Evolutionary conservation across 495 filamentous ascomycete species (phyloP).

Genomic region (Podospora comata): DNA sequence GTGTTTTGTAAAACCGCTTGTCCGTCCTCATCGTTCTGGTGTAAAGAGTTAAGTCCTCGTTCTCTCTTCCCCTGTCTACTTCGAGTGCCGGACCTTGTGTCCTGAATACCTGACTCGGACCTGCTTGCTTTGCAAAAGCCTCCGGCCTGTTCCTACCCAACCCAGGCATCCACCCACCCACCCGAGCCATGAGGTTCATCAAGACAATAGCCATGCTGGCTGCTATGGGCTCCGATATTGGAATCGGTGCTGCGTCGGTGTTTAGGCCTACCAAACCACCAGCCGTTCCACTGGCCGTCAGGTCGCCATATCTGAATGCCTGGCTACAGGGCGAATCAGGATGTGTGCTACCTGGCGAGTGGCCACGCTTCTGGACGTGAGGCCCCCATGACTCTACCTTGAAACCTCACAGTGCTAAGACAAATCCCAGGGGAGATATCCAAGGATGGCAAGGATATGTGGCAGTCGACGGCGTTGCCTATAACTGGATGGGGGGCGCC

Average conservation of each 20-base stretch:
- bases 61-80: background rate
- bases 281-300: constrained; percentile 29
- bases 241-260: constrained; percentile 13
- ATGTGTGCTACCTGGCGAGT: constrained; percentile 26
- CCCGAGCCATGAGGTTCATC: constrained; percentile 12
- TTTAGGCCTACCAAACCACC: constrained; percentile 26
- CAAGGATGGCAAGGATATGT: constrained; percentile 73
- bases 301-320: constrained; percentile 33
- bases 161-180: background rate
- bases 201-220: constrained; percentile 17
- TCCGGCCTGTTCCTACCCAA: no score
- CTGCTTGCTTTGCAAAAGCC: background rate
- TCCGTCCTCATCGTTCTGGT: no score
- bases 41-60: background rate
- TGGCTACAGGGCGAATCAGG: constrained; percentile 32
- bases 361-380: constrained; percentile 35
- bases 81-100: background rate
- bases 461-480: constrained; percentile 50
- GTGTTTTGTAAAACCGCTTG: no score
- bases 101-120: background rate
- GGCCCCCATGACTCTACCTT: background rate
- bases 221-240: constrained; percentile 11
- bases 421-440: constrained; percentile 59
- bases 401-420: constrained; percentile 13
- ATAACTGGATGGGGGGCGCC: constrained; percentile 64